phyloP scores from a whole-genome alignment of 1,284 basidiomycete species.

The Puccinia hordei region DNA sequence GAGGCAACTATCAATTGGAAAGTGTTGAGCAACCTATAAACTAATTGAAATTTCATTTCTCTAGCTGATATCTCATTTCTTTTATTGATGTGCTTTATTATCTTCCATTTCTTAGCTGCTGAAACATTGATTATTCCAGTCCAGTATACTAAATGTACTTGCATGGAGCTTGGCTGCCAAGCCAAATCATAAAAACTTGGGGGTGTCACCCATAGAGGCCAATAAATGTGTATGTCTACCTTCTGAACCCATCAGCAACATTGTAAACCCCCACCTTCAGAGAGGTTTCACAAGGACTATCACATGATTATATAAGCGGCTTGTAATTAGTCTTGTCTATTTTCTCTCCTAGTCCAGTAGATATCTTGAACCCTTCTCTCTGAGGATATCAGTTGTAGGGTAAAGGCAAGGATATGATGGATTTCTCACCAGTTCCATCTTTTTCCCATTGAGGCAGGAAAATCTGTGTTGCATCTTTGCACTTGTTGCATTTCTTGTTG shows the following conservation, averaged over 20 bases:
- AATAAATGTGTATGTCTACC: neutral
- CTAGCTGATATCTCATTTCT: neutral
- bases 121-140: neutral
- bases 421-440: conserved; percentile 35
- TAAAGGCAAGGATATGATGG: neutral
- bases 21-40: neutral
- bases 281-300: too few species aligned
- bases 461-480: conserved; percentile 22
- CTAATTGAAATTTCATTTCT: too few species aligned
- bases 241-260: conserved; percentile 1
- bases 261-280: neutral
- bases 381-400: neutral
- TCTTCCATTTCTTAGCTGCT: neutral
- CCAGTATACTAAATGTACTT: neutral
- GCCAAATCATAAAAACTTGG: neutral
- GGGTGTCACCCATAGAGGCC: neutral
- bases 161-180: conserved; percentile 19
- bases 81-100: neutral
- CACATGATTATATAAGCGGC: too few species aligned
- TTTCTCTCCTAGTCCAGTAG: too few species aligned
- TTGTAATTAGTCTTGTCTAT: too few species aligned
- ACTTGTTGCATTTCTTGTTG: conserved; percentile 30
- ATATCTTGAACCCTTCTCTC: too few species aligned
- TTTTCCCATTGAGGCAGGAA: conserved; percentile 23
- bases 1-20: neutral